phyloP scores from a whole-genome alignment of 176 grass and related monocot species.

The Hyparrhenia diplandra region DNA sequence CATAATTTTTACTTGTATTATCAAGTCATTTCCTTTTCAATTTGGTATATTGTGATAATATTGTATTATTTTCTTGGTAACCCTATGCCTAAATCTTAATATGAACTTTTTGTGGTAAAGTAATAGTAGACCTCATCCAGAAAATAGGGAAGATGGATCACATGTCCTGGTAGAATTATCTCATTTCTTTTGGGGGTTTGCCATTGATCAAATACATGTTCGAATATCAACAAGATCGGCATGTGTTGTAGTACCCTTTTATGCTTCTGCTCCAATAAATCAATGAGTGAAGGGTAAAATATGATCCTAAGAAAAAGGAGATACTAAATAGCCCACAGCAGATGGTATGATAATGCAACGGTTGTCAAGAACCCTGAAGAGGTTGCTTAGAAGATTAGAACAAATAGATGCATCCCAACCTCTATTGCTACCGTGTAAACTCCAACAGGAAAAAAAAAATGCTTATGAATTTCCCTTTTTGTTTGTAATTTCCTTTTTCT shows the following conservation, averaged over 20 bases:
- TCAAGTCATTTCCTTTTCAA: slow-evolving; percentile 19
- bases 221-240: slow-evolving; percentile 1
- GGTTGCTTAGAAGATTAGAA: slow-evolving; percentile 13
- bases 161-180: background rate
- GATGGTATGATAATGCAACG: background rate
- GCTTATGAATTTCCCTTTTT: background rate
- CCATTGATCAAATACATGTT: background rate
- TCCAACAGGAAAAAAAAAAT: background rate
- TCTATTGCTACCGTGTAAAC: background rate
- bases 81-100: background rate
- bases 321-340: background rate
- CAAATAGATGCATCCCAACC: background rate
- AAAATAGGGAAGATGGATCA: slow-evolving; percentile 10
- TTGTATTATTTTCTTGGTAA: slow-evolving; percentile 9
- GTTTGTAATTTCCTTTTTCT: background rate
- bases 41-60: slow-evolving; percentile 26
- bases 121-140: background rate
- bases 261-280: background rate
- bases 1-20: slow-evolving; percentile 1
- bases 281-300: background rate
- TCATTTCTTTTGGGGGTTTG: background rate
- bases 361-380: background rate
- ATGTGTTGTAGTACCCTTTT: background rate
- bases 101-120: background rate
- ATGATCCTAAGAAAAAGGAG: background rate